These are phyloP conservation scores for Brassica cretica DNA, from an alignment of 345 rosid species.

Conservation along the genomic window DNA sequence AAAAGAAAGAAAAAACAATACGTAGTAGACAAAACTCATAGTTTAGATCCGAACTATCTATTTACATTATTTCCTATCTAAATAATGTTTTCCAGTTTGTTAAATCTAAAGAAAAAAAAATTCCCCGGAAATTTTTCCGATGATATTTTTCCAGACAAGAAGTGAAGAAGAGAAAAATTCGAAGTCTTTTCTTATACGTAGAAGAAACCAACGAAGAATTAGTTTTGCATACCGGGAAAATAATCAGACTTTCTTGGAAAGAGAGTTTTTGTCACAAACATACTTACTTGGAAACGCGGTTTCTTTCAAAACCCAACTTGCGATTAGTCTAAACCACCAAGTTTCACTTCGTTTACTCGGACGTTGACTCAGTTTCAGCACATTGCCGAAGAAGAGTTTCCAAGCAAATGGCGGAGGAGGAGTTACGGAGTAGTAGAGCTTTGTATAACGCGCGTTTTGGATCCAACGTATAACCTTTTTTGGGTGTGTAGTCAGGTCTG, in stretches of 20 bases:
- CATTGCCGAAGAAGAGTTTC: constrained; percentile 31
- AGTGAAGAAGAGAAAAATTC: constrained; percentile 1
- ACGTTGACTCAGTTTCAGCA: constrained; percentile 35
- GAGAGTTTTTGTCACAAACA: constrained; percentile 27
- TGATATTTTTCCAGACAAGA: background rate
- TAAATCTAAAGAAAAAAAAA: background rate
- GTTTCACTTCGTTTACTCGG: constrained; percentile 27
- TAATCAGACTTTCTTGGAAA: constrained; percentile 20
- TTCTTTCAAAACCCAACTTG: constrained; percentile 18
- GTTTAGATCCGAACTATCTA: constrained; percentile 18
- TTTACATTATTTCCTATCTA: constrained; percentile 7
- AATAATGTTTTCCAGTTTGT: background rate
- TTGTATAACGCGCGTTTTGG: constrained; percentile 31
- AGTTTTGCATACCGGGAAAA: constrained; percentile 25
- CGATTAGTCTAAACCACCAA: background rate
- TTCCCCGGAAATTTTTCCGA: background rate
- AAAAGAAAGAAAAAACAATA: background rate
- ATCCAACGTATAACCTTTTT: constrained; percentile 2
- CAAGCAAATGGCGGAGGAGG: constrained; percentile 14
- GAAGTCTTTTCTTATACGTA: constrained; percentile 8
- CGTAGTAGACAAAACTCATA: background rate
- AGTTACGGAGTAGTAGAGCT: background rate
- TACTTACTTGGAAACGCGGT: constrained; percentile 38
- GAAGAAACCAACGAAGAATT: constrained; percentile 28
- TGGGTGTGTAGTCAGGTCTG: background rate